Base-by-base conservation (phyloP, 768 basidiomycete genomes). In the Auricularia cornea region DNA sequence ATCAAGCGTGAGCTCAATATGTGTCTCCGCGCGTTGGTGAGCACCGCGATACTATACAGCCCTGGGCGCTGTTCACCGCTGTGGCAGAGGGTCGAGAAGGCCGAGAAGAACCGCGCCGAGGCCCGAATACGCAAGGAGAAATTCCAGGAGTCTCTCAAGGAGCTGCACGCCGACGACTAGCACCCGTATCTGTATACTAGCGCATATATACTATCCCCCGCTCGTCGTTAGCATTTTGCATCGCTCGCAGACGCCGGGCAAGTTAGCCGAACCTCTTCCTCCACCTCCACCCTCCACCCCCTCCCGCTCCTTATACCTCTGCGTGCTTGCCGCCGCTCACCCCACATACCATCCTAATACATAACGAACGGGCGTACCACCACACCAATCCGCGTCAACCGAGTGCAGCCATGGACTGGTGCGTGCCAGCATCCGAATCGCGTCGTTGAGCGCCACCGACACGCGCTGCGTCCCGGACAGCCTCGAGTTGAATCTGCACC, bases 401-500 rank as follows among this genome's bases (percentile, higher is more conserved):
- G 23, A 18, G 23, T 10, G 54, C 26, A 28, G 54, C 54, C 54
- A 57, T 57, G 54, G 54, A 57, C 54, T 57, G 54, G 54, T 57
- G 30, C 30, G 54, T 16, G 10, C 44, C 11, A 20, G 44, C 44
- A 18, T 8, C 44, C 29, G 30, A 5, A n/a, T 20, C 11, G 54
- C 8, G 16, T 16, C 54, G 10, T 16, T 5, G 61, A 52, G 20
- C 20, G 26, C 61, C 51, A 51, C 18, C 35, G 26, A 11, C 48
- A 20, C 44, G 16, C 51, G n/a, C 23, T 4, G 3, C 18, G 3
- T 11, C 11, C 30, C 48, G 30, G 8, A 10, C 44, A 92, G 90
- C 71, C 77, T 93, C 20, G 91, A 94, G 71, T 74, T 93, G 26
- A 87, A 90, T 71, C 85, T 92, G 60, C 87, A 85, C 65, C 89